Evolutionary conservation across 75 land plant genomes (phyloP), one percentile per base, ranked within the genome.

Genomic region (Sequoiadendron giganteum): DNA sequence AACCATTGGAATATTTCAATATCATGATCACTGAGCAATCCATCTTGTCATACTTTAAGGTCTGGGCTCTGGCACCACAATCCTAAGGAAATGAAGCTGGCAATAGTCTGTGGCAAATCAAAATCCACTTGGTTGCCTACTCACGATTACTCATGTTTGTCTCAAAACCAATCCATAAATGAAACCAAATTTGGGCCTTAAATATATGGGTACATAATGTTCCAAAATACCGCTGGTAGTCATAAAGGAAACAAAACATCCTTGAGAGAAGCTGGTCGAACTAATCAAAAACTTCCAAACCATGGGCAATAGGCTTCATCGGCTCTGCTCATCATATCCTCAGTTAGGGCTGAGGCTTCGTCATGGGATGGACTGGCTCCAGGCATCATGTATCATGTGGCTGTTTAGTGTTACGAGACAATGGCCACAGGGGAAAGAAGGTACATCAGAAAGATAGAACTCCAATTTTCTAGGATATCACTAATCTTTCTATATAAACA

Each of bases 331-430:
- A 32, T 84, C 85, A 84, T 32, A 84, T 84, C 85, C 49, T 84
- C 85, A 49, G 52, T 84, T 84, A 49, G 56, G 85, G 56, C 85
- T 84, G 55, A 84, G 85, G 85, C 85, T 84, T 84, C 85, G 30
- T 16, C 85, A 43, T 49, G 47, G 70, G 82, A 84, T 84, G n/a
- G 21, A 84, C 85, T 84, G 56, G 85, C 85, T 49, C 85, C 85
- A 49, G 85, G n/a, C 56, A 84, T 49, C 85, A 84, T n/a, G 47
- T 36, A 40, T 32, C 45, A 6, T 84, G 56, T 84, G 85, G 85
- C 85, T 84, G 85, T 84, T 49, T 48, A n/a, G 56, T 47, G 14
- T 83, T 47, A 49, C 15, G 15, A 30, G 55, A 49, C 52, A 84
- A 84, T 49, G 85, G 56, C 85, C 85, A 84, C 56, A 49, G 55